Base-by-base conservation (phyloP, 371 early-diverging fungal genomes). In the Rhizopus arrhizus region DNA sequence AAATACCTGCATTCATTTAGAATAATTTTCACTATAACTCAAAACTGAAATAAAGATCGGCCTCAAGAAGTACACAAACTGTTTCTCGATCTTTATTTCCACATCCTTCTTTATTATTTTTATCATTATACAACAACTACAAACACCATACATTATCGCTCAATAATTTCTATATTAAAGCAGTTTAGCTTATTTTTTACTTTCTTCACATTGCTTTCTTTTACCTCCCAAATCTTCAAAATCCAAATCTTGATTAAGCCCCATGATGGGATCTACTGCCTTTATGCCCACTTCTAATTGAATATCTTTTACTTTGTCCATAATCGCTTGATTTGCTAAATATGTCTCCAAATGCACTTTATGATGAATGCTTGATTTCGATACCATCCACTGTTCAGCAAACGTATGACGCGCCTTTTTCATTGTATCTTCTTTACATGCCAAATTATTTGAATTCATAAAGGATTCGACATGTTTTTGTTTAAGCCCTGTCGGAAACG, bases 401-500 rank as follows among this genome's bases (percentile, higher is more conserved):
- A 42, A 68, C 29, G 51, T 12, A 0, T 31, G 32, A 13, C 70
- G 22, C 8, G 34, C 60, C 3, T 12, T 3, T 38, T 65, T 55
- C 28, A 69, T 42, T 2, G 66, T 69, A 32, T 56, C 48, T 2
- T 35, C 41, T 16, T 33, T 34, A 59, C 70, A 69, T 0, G 40
- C 38, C 4, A 65, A 41, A 34, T 65, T 62, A 13, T 58, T 36
- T 0, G 49, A 12, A 0, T 15, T 12, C 22, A n/a, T 32, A 40
- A 63, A 72, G 1, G 10, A 36, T 0, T 22, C 52, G 4, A 49
- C 48, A 2, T 70, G 62, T 35, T 72, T 72, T 33, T 61, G 53
- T 29, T 68, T 72, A 16, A 70, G 40, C 49, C 68, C 77, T 22
- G 68, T 69, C 12, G 79, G 75, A 34, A 78, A 75, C 4, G 70